Base-by-base conservation (phyloP, 306 rosid genomes). In the Oemleria cerasiformis region DNA sequence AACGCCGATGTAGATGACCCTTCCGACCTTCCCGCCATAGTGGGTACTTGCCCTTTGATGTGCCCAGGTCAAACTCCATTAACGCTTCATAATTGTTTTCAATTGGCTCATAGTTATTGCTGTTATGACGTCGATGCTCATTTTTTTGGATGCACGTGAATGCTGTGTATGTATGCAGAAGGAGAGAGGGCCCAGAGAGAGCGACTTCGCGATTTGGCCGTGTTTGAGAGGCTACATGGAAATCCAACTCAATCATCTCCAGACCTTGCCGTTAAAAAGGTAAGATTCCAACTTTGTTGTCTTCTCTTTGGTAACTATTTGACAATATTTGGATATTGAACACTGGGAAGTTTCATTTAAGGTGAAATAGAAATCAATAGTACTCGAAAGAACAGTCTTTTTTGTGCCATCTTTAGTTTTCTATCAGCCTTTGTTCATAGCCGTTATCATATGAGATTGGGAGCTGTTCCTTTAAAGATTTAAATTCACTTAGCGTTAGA, bases 131-230 rank as follows among this genome's bases (percentile, higher is more conserved):
- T 40, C 66, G 65, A 58, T 19, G 19, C 9, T 60, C 49, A 30
- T 1, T 3, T 30, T 9, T 68, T 55, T 75, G 36, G 36, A 42
- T 36, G 20, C 4, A 2, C 40, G 47, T 43, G 25, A 12, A 30
- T 30, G 36, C 3, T 70, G 58, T 40, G 2, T 25, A 12, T 41
- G 14, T 58, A 63, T 64, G 51, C 79, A 93, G 98, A 81, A 74
- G 82, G 78, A 77, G 98, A 94, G 82, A 91, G 97, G 79, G 63
- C 78, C 13, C 96, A 86, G 75, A 94, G 97, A 0, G 97, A 91
- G 86, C 80, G 83, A 70, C 75, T 91, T 44, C 83, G 86, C 17
- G 98, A 94, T 82, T 89, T 94, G 82, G 95, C 98, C 25, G 79
- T 86, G 71, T 94, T 94, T 75, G 97, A 94, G 87, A 89, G 97